These are phyloP conservation scores for Trifolium repens DNA, from an alignment of 306 rosid species.

Conservation along the genomic window DNA sequence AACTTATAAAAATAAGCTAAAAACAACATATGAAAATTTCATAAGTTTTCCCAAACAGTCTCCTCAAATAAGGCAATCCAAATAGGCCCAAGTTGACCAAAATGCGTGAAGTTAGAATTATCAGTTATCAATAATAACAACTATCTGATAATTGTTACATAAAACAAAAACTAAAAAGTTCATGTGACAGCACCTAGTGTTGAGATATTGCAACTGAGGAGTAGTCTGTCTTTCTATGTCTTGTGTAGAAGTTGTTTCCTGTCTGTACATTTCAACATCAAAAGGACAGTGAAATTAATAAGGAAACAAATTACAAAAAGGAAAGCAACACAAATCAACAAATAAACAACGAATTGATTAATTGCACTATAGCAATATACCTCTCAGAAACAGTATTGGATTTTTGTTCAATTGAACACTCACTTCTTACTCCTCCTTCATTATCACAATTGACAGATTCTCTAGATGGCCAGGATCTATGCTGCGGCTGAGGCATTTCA, in stretches of 20 bases:
- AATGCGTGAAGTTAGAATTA: slow-evolving; percentile 26
- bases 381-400: slow-evolving; percentile 54
- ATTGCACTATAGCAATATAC: slow-evolving; percentile 41
- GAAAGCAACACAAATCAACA: not conserved
- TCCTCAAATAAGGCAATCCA: too few relatives aligned
- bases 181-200: slow-evolving; percentile 61
- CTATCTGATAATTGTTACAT: not conserved
- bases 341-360: not conserved
- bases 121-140: not conserved
- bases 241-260: slow-evolving; percentile 47
- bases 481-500: slow-evolving; percentile 40
- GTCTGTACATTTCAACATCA: slow-evolving; percentile 50
- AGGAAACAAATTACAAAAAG: slow-evolving; percentile 12
- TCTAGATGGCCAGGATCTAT: slow-evolving; percentile 51
- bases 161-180: slow-evolving; percentile 16
- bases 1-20: too few relatives aligned
- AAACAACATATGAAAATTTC: too few relatives aligned
- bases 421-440: slow-evolving; percentile 45
- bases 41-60: too few relatives aligned
- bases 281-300: slow-evolving; percentile 4
- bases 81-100: not conserved
- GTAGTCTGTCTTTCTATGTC: slow-evolving; percentile 53
- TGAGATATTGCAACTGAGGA: slow-evolving; percentile 57
- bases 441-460: slow-evolving; percentile 53
- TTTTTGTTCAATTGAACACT: slow-evolving; percentile 49